Evolutionary conservation across 2,329 filamentous ascomycete species (phyloP).

Genomic region (Pseudogymnoascus sp.): DNA sequence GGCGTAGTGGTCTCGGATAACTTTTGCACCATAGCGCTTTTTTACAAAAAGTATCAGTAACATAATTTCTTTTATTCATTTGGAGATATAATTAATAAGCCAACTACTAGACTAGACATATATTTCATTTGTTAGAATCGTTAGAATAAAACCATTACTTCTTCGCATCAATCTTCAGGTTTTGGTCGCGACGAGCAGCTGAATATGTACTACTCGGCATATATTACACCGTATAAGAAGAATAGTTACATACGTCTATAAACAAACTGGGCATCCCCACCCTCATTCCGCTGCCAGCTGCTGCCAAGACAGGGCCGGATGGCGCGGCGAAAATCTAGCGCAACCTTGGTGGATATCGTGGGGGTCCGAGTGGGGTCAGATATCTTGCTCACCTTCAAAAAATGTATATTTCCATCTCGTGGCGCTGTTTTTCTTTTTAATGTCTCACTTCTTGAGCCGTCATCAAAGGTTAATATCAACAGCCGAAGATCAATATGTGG

Average conservation of each 20-base stretch:
- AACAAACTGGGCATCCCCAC: too few species aligned
- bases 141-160: background rate
- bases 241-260: too few species aligned
- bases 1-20: background rate
- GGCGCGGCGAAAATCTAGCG: background rate
- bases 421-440: background rate
- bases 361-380: background rate
- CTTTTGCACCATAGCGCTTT: background rate
- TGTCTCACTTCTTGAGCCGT: background rate
- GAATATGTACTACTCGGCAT: background rate
- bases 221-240: background rate
- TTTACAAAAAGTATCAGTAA: background rate
- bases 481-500: background rate
- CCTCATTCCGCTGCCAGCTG: too few species aligned
- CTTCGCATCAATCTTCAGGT: background rate
- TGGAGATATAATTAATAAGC: background rate
- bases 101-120: background rate
- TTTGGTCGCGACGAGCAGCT: background rate
- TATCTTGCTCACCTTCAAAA: background rate
- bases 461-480: background rate
- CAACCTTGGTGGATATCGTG: background rate
- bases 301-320: too few species aligned
- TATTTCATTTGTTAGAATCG: background rate
- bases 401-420: background rate
- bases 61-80: background rate